Evolutionary conservation across 352 stramenopile genomes (phyloP), one percentile per base, ranked within the genome.

Genomic region (Pythium rishiriense): DNA sequence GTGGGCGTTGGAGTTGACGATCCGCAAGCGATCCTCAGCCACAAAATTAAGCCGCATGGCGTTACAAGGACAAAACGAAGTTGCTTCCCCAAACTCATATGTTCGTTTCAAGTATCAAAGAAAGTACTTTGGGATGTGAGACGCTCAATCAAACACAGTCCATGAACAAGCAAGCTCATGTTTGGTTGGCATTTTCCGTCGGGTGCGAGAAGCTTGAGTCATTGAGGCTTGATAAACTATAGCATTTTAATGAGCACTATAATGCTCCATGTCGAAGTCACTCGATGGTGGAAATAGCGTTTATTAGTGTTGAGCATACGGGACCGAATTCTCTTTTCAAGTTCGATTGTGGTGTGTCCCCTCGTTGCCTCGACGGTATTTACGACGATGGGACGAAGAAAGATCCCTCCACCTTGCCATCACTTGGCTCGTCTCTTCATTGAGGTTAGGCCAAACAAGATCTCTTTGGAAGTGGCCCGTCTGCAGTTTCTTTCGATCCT

Each of bases 401-500:
- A 42, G 33, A 22, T 17, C 26, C 48, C 10, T 24, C n/a, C 7
- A 25, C 46, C 53, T 60, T 60, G 53, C 51, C 53, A 60, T 60
- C 53, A 51, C 26, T 31, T 35, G 49, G 39, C 58, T 59, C 49
- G 58, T 66, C 58, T 66, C 49, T 66, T 66, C 58, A 31, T 59
- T 14, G 58, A 9, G 58, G 41, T 26, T 66, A 66, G 58, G 58
- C 31, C n/a, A 45, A 29, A 12, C 3, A 21, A 21, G 1, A 42
- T 33, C 5, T 14, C 39, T 4, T 58, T 48, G 24, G 24, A 6
- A 37, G 33, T n/a, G 7, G 6, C 48, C 21, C 28, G 49, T 59
- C 58, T 59, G 58, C 48, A 48, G 14, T 56, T 50, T 63, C 56
- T 63, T 63, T 63, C 56, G 45, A 63, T 63, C 56, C 19, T 41